phyloP scores from a whole-genome alignment of 805 yeast species.

The Candida sithepensis region DNA sequence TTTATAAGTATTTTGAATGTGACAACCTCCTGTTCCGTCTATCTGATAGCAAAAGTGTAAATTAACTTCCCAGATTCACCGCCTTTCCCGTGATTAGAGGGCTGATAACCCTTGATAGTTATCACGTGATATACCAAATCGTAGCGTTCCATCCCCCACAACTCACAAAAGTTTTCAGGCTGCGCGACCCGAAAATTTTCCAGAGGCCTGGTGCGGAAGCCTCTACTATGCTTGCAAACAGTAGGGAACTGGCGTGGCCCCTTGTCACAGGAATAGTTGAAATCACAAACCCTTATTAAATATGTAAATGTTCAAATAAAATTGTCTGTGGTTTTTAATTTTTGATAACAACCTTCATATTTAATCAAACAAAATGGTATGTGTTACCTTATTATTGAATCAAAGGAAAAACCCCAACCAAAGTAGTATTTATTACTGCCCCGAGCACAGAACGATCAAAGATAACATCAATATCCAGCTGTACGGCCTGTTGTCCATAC shows the following conservation, averaged over 20 bases:
- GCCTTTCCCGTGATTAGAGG: neutral
- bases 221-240: neutral
- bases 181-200: slow-evolving; percentile 1
- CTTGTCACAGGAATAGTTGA: neutral
- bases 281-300: neutral
- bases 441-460: too few relatives aligned
- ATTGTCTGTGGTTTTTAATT: too few relatives aligned
- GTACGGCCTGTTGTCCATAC: too few relatives aligned
- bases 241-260: neutral
- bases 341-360: neutral
- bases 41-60: too few relatives aligned
- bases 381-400: neutral
- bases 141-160: neutral
- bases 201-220: neutral
- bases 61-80: neutral
- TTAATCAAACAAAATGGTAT: slow-evolving; percentile 1
- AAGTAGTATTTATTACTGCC: too few relatives aligned
- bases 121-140: slow-evolving; percentile 10
- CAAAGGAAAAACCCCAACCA: too few relatives aligned
- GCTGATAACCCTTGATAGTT: neutral
- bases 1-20: too few relatives aligned
- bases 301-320: too few relatives aligned
- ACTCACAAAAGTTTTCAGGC: slow-evolving; percentile 7
- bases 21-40: too few relatives aligned
- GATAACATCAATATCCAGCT: too few relatives aligned